These are phyloP conservation scores for Suillus subaureus DNA, from an alignment of 768 basidiomycete species.

Conservation along the genomic window DNA sequence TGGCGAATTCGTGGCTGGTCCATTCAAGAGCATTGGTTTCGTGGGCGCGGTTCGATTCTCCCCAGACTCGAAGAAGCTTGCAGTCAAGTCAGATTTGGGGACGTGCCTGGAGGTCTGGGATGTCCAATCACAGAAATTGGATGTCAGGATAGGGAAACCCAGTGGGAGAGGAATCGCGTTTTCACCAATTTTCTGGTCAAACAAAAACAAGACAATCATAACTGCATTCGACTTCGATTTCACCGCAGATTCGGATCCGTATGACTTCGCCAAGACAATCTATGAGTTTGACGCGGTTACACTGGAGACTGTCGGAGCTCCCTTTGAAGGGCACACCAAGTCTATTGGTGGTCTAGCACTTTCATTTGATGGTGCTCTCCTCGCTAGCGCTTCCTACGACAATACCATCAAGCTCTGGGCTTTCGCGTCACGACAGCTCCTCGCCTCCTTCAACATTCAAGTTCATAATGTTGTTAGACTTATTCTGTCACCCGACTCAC, in stretches of 20 bases:
- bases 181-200: not conserved
- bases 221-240: not conserved
- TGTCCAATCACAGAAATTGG: not conserved
- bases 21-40: not conserved
- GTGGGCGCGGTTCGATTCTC: not conserved
- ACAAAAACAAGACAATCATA: not conserved
- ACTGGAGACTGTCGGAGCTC: not conserved
- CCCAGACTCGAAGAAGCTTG: not conserved
- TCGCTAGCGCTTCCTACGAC: not conserved
- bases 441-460: not conserved
- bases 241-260: too few species aligned
- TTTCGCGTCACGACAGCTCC: not conserved
- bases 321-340: not conserved
- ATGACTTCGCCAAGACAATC: not conserved
- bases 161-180: rapidly evolving
- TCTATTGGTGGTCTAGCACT: not conserved
- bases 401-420: not conserved
- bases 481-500: too few species aligned
- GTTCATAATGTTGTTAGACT: too few species aligned
- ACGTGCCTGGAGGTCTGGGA: not conserved
- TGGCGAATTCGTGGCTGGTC: not conserved
- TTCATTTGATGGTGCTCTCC: not conserved
- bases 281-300: not conserved
- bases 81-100: not conserved
- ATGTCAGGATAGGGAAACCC: not conserved